phyloP scores from a whole-genome alignment of 164 flowering plant species.

The Aristolochia contorta region DNA sequence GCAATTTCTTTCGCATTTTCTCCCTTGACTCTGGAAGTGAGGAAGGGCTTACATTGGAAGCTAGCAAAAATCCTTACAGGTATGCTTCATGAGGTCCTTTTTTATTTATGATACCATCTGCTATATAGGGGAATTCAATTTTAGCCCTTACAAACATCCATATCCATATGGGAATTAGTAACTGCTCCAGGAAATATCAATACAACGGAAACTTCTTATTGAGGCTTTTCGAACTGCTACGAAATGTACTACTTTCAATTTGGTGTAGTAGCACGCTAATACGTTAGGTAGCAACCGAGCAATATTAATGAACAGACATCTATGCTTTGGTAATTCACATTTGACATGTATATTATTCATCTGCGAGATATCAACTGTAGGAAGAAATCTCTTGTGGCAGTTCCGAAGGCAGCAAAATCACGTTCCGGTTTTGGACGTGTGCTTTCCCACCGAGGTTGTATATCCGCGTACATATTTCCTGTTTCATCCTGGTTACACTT shows the following conservation, averaged over 20 bases:
- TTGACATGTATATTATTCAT: not conserved
- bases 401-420: no score
- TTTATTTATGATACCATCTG: no score
- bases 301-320: not conserved
- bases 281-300: no score
- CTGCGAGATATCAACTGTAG: no score
- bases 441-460: not conserved
- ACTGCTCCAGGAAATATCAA: not conserved
- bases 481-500: not conserved
- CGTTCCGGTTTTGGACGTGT: not conserved
- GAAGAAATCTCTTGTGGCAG: no score
- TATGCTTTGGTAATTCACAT: not conserved
- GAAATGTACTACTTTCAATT: no score
- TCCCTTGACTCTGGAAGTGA: conserved; percentile 33
- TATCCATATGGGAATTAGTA: not conserved
- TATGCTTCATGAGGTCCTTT: conserved; percentile 11
- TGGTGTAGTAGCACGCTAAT: no score
- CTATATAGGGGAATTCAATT: not conserved
- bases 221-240: not conserved
- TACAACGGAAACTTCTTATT: not conserved
- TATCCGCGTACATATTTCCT: not conserved
- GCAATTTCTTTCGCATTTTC: conserved; percentile 50
- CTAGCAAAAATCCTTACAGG: conserved; percentile 47
- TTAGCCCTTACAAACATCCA: not conserved
- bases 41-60: conserved; percentile 54